Percentiles rank a stretch among this genome's conserved stretches.
Evolutionary conservation across 305 asterid species (phyloP).

Genomic region (Striga hermonthica): DNA sequence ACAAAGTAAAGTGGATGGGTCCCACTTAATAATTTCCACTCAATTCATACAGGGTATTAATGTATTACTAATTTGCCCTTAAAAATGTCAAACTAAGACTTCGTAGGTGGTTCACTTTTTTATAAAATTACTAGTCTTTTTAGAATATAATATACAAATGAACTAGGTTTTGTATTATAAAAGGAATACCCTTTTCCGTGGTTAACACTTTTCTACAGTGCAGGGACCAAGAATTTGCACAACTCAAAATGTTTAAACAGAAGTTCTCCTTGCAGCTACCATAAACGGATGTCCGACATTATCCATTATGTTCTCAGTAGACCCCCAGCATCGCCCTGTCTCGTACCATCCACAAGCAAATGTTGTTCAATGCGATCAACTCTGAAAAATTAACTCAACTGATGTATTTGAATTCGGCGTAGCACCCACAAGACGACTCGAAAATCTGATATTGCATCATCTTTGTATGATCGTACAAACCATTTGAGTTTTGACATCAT

Average conservation of each 20-base stretch:
- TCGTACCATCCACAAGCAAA: slow-evolving; percentile 75
- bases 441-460: neutral
- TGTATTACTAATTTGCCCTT: too few species aligned
- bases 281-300: slow-evolving; percentile 76
- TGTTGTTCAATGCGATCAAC: slow-evolving; percentile 45
- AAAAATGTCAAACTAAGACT: neutral
- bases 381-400: slow-evolving; percentile 30
- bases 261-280: slow-evolving; percentile 53
- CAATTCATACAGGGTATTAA: too few species aligned
- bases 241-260: slow-evolving; percentile 7
- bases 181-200: too few species aligned
- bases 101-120: neutral
- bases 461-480: too few species aligned
- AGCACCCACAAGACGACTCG: slow-evolving; percentile 31
- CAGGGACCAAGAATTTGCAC: neutral
- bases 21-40: too few species aligned
- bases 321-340: slow-evolving; percentile 76
- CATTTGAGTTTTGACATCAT: too few species aligned
- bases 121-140: neutral
- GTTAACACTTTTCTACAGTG: neutral
- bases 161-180: neutral
- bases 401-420: slow-evolving; percentile 24
- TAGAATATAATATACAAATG: too few species aligned
- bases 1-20: too few species aligned
- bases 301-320: slow-evolving; percentile 85